These are phyloP conservation scores for Colletotrichum magnum DNA, from an alignment of 2,329 filamentous ascomycete species.

Conservation along the genomic window DNA sequence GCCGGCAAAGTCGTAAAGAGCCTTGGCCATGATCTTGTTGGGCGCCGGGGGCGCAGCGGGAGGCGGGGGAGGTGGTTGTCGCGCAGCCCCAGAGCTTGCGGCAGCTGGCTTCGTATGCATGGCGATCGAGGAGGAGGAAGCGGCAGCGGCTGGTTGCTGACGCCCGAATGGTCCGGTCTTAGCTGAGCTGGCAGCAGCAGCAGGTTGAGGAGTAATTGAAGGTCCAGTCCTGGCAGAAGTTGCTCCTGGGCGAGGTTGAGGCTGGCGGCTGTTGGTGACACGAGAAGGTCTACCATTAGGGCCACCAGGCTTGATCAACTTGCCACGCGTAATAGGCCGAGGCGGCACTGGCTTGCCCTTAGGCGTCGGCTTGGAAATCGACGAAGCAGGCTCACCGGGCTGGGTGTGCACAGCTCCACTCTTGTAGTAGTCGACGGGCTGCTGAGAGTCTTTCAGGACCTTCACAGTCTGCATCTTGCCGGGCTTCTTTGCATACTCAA, in stretches of 20 bases:
- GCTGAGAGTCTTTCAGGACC: constrained; percentile 87
- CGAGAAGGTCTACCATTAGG: constrained; percentile 86
- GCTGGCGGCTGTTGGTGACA: constrained; percentile 64
- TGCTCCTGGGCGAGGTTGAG: constrained; percentile 59
- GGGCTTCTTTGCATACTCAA: constrained; percentile 98
- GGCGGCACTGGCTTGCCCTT: constrained; percentile 88
- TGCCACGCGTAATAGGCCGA: constrained; percentile 92
- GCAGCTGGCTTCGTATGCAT: constrained; percentile 37
- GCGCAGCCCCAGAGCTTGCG: constrained; percentile 45
- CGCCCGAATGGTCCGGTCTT: constrained; percentile 42
- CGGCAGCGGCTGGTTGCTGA: constrained; percentile 41
- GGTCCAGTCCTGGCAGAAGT: constrained; percentile 40
- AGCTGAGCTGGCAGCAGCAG: constrained; percentile 49
- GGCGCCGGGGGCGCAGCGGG: constrained; percentile 74
- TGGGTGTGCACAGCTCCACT: constrained; percentile 91
- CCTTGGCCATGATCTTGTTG: constrained; percentile 86
- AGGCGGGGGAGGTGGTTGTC: constrained; percentile 70
- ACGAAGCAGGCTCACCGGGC: constrained; percentile 85
- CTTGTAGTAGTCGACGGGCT: constrained; percentile 89
- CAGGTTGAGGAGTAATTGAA: constrained; percentile 49
- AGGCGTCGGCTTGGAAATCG: constrained; percentile 86
- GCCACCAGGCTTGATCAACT: constrained; percentile 92
- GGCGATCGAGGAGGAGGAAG: constrained; percentile 35
- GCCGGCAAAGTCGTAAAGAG: constrained; percentile 91
- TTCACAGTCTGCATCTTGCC: constrained; percentile 92